Evolutionary conservation across 768 basidiomycete genomes (phyloP).

Genomic region (Lactifluus pinguis): DNA sequence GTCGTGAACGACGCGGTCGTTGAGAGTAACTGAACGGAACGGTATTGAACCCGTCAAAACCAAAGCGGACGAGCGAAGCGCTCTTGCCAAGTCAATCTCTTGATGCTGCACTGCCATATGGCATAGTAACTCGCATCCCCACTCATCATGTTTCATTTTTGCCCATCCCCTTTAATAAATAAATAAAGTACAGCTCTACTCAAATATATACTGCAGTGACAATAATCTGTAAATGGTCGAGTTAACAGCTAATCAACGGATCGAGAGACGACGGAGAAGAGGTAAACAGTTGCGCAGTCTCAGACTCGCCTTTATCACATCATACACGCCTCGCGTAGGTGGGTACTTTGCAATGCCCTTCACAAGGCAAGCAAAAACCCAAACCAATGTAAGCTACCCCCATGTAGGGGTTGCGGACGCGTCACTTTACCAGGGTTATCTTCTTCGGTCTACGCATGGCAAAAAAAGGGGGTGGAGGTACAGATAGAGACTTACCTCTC

Average conservation of each 20-base stretch:
- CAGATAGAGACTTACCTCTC: conserved; percentile 26
- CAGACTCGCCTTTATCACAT: conserved; percentile 87
- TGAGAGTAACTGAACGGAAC: neutral
- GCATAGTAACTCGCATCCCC: neutral
- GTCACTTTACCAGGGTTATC: conserved; percentile 88
- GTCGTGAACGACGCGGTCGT: conserved; percentile 1
- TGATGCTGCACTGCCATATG: too few species aligned
- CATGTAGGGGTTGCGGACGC: conserved; percentile 45
- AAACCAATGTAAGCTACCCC: conserved; percentile 20
- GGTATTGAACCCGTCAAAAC: neutral
- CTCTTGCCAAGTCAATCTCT: too few species aligned
- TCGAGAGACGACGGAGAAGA: conserved; percentile 3
- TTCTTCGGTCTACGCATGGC: conserved; percentile 42
- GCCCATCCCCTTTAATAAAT: too few species aligned
- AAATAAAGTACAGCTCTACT: neutral
- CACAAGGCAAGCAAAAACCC: conserved; percentile 6
- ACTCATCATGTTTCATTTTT: neutral
- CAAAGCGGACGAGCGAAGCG: neutral
- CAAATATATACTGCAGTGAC: too few species aligned
- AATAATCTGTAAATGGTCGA: neutral
- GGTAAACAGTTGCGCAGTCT: conserved; percentile 28
- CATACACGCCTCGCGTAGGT: conserved; percentile 55
- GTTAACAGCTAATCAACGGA: neutral
- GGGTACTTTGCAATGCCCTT: conserved; percentile 18
- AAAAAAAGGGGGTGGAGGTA: conserved; percentile 10